Conservation (phyloP, 805 yeast species). For the Tetrapisispora namnaoensis region DNA sequence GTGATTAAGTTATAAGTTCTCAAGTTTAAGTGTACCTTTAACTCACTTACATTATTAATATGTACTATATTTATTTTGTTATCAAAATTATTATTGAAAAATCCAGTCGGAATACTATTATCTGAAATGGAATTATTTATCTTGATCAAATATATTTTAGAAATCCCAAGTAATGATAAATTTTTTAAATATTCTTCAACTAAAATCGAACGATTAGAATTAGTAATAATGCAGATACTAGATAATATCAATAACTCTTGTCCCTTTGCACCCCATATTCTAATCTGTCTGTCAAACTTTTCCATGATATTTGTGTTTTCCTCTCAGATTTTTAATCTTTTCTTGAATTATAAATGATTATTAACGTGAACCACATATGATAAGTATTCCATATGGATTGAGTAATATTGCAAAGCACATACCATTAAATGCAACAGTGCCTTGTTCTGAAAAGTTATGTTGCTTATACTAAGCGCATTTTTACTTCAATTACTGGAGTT, state of each 20-base stretch:
- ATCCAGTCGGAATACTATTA: not conserved
- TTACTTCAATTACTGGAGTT: no score
- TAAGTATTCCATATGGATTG: no score
- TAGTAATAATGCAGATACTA: conserved; percentile 50
- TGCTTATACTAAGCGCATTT: no score
- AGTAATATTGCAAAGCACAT: no score
- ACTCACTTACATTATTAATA: not conserved
- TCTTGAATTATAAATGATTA: no score
- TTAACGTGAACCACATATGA: no score
- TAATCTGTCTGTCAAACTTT: conserved; percentile 77
- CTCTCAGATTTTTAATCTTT: no score
- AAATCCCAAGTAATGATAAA: conserved; percentile 59
- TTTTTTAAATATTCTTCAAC: conserved; percentile 70
- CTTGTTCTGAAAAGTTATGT: no score
- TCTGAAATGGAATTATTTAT: not conserved
- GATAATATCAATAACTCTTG: conserved; percentile 51
- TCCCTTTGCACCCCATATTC: conserved; percentile 78
- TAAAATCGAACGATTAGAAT: conserved; percentile 34
- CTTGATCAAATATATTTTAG: not conserved
- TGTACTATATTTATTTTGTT: not conserved
- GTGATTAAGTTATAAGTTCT: not conserved
- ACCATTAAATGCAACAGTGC: no score
- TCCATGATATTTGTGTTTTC: conserved; percentile 20
- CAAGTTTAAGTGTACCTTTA: not conserved
- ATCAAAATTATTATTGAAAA: not conserved